Percentiles rank a stretch among this genome's conserved stretches.
Conservation (phyloP, 768 basidiomycete genomes). For the Rickenella mellea region DNA sequence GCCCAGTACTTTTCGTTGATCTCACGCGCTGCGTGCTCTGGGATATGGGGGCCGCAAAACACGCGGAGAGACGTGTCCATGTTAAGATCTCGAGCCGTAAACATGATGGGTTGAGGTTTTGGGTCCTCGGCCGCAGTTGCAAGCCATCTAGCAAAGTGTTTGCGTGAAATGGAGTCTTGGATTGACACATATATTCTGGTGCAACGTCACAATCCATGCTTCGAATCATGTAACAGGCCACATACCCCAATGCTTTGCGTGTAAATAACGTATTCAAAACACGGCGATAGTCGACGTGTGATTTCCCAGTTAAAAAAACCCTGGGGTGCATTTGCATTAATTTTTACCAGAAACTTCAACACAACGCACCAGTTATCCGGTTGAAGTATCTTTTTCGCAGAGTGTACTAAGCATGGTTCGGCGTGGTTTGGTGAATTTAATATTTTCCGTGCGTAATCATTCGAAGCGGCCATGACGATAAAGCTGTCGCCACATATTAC, state of each 20-base stretch:
- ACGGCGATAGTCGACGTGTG: constrained; percentile 88
- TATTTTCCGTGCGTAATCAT: constrained; percentile 89
- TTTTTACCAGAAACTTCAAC: constrained; percentile 2
- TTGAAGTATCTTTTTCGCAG: constrained; percentile 78
- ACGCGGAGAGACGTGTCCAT: constrained; percentile 96
- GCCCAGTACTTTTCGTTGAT: constrained; percentile 94
- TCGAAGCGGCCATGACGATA: constrained; percentile 96
- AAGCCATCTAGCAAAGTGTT: constrained; percentile 71
- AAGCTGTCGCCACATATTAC: constrained; percentile 46
- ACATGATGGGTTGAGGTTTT: constrained; percentile 63
- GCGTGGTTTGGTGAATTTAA: constrained; percentile 88
- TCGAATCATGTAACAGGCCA: constrained; percentile 5
- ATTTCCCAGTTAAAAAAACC: constrained; percentile 97
- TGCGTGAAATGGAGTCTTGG: constrained; percentile 76
- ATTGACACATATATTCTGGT: constrained; percentile 72
- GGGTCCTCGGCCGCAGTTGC: constrained; percentile 37
- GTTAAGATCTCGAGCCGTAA: constrained; percentile 85
- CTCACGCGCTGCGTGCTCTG: constrained; percentile 65
- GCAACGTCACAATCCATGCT: neutral
- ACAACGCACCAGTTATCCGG: constrained; percentile 73
- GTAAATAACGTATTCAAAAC: constrained; percentile 90
- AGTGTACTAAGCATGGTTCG: constrained; percentile 89
- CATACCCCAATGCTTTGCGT: constrained; percentile 81
- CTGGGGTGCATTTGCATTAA: constrained; percentile 25
- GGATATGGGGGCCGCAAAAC: constrained; percentile 88